Evolutionary conservation across 2,329 filamentous ascomycete species (phyloP).

Genomic region (Sporothrix sp.): DNA sequence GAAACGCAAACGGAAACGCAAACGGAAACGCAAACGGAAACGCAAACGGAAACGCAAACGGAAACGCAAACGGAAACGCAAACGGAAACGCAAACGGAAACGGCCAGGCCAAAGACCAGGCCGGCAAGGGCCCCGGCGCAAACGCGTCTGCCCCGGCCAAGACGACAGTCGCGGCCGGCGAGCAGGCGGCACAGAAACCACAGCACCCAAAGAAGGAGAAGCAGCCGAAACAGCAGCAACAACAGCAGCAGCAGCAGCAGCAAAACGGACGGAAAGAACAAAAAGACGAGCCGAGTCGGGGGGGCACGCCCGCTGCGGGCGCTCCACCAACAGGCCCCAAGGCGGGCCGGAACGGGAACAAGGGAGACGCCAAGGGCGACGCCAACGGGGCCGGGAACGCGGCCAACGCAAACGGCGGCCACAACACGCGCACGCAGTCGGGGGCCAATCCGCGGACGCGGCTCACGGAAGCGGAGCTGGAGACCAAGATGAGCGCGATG

Average conservation of each 20-base stretch:
- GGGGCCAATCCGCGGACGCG: conserved; percentile 51
- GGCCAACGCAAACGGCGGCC: conserved; percentile 15
- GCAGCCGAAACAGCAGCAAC: not conserved
- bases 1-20: too few relatives aligned
- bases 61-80: conserved; percentile 7
- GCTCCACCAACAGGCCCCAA: not conserved
- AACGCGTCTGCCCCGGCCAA: too few relatives aligned
- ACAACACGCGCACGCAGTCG: conserved; percentile 37
- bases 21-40: too few relatives aligned
- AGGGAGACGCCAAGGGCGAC: conserved; percentile 17
- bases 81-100: not conserved
- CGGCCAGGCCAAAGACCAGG: too few relatives aligned
- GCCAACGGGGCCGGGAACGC: conserved; percentile 20
- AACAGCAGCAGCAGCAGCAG: not conserved
- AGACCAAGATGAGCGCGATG: conserved; percentile 52
- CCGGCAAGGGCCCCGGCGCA: too few relatives aligned
- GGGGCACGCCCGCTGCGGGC: not conserved
- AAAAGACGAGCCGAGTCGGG: not conserved
- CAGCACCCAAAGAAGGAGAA: not conserved
- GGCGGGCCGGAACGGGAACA: not conserved
- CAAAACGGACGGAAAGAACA: not conserved
- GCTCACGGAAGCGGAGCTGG: conserved; percentile 48
- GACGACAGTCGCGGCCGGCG: conserved; percentile 11
- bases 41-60: not conserved
- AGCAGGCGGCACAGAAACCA: conserved; percentile 1